These are phyloP conservation scores for Colletotrichum musicola DNA, from an alignment of 2,329 filamentous ascomycete species.

Conservation along the genomic window DNA sequence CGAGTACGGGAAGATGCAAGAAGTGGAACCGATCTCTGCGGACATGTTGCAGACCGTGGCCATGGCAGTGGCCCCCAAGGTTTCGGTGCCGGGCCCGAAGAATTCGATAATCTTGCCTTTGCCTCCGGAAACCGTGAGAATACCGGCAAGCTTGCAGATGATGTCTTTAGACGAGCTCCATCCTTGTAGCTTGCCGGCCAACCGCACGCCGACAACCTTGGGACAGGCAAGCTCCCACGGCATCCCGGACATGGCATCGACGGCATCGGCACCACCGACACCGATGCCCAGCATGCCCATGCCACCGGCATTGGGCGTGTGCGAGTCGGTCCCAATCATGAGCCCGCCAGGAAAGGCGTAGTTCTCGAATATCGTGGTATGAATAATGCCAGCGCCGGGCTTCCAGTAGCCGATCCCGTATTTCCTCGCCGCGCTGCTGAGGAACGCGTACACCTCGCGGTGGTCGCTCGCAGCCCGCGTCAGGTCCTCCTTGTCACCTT, in stretches of 20 bases:
- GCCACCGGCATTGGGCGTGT: slow-evolving; percentile 52
- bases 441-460: slow-evolving; percentile 53
- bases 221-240: slow-evolving; percentile 51
- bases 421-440: slow-evolving; percentile 55
- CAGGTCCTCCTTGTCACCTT: slow-evolving; percentile 48
- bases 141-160: slow-evolving; percentile 52
- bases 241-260: slow-evolving; percentile 55
- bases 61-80: slow-evolving; percentile 51
- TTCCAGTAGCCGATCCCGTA: slow-evolving; percentile 60
- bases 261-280: slow-evolving; percentile 60
- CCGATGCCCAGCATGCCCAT: slow-evolving; percentile 52
- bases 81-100: slow-evolving; percentile 49
- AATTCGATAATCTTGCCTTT: slow-evolving; percentile 53
- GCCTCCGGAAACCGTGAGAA: slow-evolving; percentile 49
- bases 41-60: slow-evolving; percentile 54
- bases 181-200: slow-evolving; percentile 46
- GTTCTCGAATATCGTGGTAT: slow-evolving; percentile 55
- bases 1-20: slow-evolving; percentile 53
- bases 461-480: slow-evolving; percentile 46
- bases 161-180: slow-evolving; percentile 52
- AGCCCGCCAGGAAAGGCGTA: slow-evolving; percentile 52
- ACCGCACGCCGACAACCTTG: slow-evolving; percentile 48
- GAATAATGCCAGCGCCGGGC: slow-evolving; percentile 52
- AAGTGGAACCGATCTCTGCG: slow-evolving; percentile 52
- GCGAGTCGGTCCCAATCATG: slow-evolving; percentile 53